phyloP scores from a whole-genome alignment of 345 rosid species.

The Populus simonii region DNA sequence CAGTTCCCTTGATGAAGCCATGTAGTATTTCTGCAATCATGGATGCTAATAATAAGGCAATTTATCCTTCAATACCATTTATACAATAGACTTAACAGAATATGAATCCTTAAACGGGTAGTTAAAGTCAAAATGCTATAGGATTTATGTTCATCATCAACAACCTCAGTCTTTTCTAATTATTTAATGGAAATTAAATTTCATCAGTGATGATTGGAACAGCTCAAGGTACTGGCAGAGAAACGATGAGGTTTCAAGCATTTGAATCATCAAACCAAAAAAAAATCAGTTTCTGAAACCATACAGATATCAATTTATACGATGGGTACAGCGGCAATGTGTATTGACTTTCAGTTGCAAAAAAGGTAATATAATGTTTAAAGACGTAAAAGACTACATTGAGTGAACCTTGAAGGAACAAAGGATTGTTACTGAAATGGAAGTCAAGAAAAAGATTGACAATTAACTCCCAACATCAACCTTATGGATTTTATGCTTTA shows the following conservation, averaged over 20 bases:
- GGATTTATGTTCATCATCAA: no score
- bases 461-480: not conserved
- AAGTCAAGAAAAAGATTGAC: not conserved
- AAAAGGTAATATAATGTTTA: not conserved
- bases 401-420: not conserved
- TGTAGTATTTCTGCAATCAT: slow-evolving; percentile 88
- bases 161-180: not conserved
- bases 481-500: not conserved
- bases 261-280: not conserved
- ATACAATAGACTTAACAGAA: not conserved
- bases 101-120: not conserved
- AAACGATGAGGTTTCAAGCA: slow-evolving; percentile 1
- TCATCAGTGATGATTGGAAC: not conserved
- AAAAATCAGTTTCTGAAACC: not conserved
- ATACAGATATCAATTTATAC: not conserved
- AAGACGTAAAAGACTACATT: not conserved
- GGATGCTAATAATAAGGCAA: not conserved
- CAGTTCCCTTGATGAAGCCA: slow-evolving; percentile 98
- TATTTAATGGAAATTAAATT: not conserved
- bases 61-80: not conserved
- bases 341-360: not conserved
- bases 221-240: slow-evolving; percentile 5
- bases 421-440: not conserved
- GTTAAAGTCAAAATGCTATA: not conserved
- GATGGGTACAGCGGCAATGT: not conserved